A percentile compares a stretch with the other conserved stretches of the same genome.
phyloP scores from a whole-genome alignment of 2,329 filamentous ascomycete genomes.

The Fusarium sp. region DNA sequence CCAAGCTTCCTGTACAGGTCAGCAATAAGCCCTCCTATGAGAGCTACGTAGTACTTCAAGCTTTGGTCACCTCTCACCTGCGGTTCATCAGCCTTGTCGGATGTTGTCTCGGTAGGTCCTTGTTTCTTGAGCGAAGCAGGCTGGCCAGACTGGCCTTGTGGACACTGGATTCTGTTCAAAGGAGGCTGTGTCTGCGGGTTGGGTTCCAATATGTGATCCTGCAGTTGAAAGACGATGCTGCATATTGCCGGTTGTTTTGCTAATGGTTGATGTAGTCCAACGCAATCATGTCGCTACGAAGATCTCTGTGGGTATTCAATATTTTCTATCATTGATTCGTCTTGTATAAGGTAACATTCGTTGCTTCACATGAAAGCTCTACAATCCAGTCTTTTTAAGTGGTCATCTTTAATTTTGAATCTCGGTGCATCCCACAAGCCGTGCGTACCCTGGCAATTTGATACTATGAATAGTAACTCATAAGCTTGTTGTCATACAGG shows the following conservation, averaged over 20 bases:
- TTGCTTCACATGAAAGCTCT: background rate
- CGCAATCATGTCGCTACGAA: background rate
- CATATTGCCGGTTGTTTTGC: background rate
- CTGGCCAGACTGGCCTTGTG: background rate
- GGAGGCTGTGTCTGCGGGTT: slow-evolving; percentile 24
- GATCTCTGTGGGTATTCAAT: background rate
- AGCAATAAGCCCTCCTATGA: slow-evolving; percentile 7
- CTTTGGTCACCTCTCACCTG: slow-evolving; percentile 8
- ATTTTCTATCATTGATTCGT: background rate
- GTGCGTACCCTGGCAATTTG: slow-evolving; percentile 10
- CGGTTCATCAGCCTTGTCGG: slow-evolving; percentile 19
- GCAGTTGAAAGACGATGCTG: background rate
- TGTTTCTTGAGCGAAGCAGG: background rate
- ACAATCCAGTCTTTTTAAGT: background rate
- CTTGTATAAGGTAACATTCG: background rate
- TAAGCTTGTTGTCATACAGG: slow-evolving; percentile 29
- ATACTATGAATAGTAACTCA: slow-evolving; percentile 29
- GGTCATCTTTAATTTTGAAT: background rate
- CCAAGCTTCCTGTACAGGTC: background rate
- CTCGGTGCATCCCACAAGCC: background rate
- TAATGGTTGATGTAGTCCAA: background rate
- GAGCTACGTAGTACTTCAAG: background rate
- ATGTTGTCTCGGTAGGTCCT: background rate
- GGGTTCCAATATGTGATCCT: slow-evolving; percentile 10
- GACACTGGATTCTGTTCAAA: background rate